Conservation (phyloP, 805 yeast species). For the Trichomonascus vanleenenianus region DNA sequence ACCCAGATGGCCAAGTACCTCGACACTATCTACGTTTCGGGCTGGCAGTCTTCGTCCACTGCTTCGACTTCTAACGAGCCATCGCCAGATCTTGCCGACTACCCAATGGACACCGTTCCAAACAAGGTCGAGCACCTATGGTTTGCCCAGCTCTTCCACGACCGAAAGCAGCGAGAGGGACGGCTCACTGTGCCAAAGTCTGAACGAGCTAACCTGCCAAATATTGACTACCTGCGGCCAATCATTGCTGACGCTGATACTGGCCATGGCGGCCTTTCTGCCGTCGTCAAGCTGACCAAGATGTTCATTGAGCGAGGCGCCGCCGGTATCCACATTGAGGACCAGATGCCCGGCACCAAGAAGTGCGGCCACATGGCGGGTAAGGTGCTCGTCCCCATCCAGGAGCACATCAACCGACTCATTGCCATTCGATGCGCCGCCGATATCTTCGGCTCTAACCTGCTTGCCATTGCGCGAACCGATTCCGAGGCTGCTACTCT, state of each 20-base stretch:
- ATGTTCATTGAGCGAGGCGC: slow-evolving; percentile 97
- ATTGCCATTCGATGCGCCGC: slow-evolving; percentile 93
- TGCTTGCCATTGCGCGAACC: slow-evolving; percentile 87
- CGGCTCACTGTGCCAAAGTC: slow-evolving; percentile 51
- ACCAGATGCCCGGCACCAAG: slow-evolving; percentile 98
- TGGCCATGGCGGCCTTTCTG: slow-evolving; percentile 98
- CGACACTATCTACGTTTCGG: slow-evolving; percentile 89
- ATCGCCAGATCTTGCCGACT: slow-evolving; percentile 96
- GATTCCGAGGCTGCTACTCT: slow-evolving; percentile 97
- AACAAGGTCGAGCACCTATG: slow-evolving; percentile 95
- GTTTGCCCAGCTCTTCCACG: slow-evolving; percentile 95
- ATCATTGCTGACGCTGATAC: slow-evolving; percentile 97
- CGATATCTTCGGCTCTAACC: slow-evolving; percentile 82
- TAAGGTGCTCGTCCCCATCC: slow-evolving; percentile 93
- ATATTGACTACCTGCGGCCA: slow-evolving; percentile 86
- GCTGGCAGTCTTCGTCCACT: slow-evolving; percentile 98
- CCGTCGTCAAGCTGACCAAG: slow-evolving; percentile 90
- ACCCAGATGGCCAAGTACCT: slow-evolving; percentile 95
- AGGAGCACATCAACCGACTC: slow-evolving; percentile 92
- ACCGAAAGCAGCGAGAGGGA: slow-evolving; percentile 89
- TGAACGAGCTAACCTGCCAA: slow-evolving; percentile 62
- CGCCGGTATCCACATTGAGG: slow-evolving; percentile 97
- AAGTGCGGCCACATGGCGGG: slow-evolving; percentile 99
- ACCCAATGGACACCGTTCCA: slow-evolving; percentile 98
- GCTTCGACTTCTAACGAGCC: slow-evolving; percentile 98